These are phyloP conservation scores for Jamesozyma lodderae DNA, from an alignment of 805 yeast genomes.

Conservation along the genomic window DNA sequence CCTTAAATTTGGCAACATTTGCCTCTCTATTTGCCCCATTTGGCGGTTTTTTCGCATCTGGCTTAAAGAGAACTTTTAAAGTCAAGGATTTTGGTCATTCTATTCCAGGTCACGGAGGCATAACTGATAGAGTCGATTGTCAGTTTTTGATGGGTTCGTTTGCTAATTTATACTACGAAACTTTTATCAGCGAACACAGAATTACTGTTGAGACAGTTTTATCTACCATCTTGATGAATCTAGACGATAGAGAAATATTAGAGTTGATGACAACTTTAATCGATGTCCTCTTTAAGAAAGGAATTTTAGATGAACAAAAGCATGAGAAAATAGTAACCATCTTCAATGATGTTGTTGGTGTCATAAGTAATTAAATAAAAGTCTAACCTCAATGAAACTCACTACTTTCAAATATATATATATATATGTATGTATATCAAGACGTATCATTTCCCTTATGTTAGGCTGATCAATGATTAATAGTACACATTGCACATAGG, in stretches of 20 bases:
- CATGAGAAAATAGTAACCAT: constrained; percentile 15
- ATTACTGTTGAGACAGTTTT: constrained; percentile 65
- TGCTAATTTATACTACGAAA: constrained; percentile 83
- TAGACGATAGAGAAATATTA: constrained; percentile 55
- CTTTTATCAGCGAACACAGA: constrained; percentile 70
- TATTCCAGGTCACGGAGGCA: constrained; percentile 98
- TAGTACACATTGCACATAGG: too few relatives aligned
- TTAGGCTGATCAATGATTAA: too few relatives aligned
- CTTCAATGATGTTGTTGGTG: background rate
- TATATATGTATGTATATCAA: too few relatives aligned
- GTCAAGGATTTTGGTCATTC: constrained; percentile 97
- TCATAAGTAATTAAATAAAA: background rate
- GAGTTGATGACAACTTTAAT: constrained; percentile 49
- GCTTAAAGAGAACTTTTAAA: constrained; percentile 92
- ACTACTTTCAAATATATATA: too few relatives aligned
- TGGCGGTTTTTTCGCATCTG: constrained; percentile 97
- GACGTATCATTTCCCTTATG: too few relatives aligned
- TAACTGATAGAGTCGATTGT: constrained; percentile 95
- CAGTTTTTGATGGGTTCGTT: constrained; percentile 97
- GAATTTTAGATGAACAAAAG: constrained; percentile 32
- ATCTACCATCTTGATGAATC: constrained; percentile 65
- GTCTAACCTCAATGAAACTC: too few relatives aligned
- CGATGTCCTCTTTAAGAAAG: constrained; percentile 31
- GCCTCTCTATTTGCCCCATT: constrained; percentile 97
- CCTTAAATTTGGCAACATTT: constrained; percentile 78